Evolutionary conservation across 441 rosid genomes (phyloP).

Genomic region (Isatis lusitanica): DNA sequence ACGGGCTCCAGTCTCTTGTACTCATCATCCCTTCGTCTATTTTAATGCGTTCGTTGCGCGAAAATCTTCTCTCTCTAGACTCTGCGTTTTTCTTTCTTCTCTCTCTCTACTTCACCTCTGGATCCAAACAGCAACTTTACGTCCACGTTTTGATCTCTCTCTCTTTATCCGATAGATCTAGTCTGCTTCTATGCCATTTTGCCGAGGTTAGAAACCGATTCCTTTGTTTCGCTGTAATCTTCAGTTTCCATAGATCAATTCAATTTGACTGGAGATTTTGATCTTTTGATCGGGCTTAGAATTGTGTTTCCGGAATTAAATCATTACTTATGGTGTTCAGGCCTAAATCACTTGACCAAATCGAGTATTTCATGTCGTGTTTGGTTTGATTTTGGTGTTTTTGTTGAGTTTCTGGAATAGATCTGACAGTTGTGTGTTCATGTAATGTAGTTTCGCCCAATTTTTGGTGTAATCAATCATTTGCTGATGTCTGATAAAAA

Average conservation of each 20-base stretch:
- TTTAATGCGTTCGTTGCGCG: background rate
- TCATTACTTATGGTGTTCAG: background rate
- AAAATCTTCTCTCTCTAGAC: background rate
- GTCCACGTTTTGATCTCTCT: background rate
- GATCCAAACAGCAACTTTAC: slow-evolving; percentile 39
- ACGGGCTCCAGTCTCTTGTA: background rate
- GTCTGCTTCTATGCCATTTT: slow-evolving; percentile 28
- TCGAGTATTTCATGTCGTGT: slow-evolving; percentile 17
- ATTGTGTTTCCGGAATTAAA: slow-evolving; percentile 17
- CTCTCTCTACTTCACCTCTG: slow-evolving; percentile 11
- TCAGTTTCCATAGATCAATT: background rate
- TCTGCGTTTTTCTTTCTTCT: background rate
- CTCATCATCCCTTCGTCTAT: background rate
- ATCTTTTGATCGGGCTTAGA: background rate
- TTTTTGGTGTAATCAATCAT: background rate
- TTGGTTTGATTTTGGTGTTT: slow-evolving; percentile 26
- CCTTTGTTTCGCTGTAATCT: background rate
- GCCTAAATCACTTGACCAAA: slow-evolving; percentile 1
- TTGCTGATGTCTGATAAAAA: background rate
- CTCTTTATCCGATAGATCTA: background rate
- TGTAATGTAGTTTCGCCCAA: background rate
- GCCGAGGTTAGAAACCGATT: slow-evolving; percentile 42
- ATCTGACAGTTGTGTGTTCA: slow-evolving; percentile 15
- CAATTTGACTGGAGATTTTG: background rate
- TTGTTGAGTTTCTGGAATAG: background rate